These are phyloP conservation scores for Pythium dissotocum DNA, from an alignment of 352 stramenopile genomes.

Conservation along the genomic window DNA sequence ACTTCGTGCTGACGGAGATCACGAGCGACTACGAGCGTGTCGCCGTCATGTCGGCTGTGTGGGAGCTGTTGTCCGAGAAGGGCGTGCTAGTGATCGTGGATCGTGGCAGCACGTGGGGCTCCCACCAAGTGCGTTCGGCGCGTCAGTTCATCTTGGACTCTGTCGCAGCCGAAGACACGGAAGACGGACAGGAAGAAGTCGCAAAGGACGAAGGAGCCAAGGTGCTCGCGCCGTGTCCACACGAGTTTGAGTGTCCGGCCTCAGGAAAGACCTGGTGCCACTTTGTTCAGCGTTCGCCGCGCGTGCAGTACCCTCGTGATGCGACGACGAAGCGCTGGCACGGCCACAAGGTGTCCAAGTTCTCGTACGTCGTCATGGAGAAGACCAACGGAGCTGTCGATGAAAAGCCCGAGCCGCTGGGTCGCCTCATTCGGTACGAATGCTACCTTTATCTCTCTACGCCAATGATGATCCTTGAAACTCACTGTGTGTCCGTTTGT, in stretches of 20 bases:
- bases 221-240: constrained; percentile 76
- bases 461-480: neutral
- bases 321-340: constrained; percentile 81
- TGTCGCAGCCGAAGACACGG: constrained; percentile 36
- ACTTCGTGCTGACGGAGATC: constrained; percentile 81
- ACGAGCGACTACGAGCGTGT: constrained; percentile 85
- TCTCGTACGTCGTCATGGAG: constrained; percentile 84
- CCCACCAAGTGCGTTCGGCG: constrained; percentile 78
- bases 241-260: constrained; percentile 74
- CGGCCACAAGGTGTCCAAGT: constrained; percentile 85
- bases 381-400: constrained; percentile 44
- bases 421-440: constrained; percentile 61
- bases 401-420: constrained; percentile 38
- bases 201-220: constrained; percentile 27
- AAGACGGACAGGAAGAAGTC: constrained; percentile 1
- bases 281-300: constrained; percentile 81
- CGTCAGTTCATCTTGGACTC: constrained; percentile 86
- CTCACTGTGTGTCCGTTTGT: constrained; percentile 17
- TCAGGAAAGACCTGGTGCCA: constrained; percentile 81
- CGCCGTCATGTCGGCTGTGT: constrained; percentile 71
- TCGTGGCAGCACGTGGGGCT: constrained; percentile 80
- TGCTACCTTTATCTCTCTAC: neutral
- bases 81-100: constrained; percentile 78
- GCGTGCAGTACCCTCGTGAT: constrained; percentile 71
- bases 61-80: constrained; percentile 77